Conservation (phyloP, 441 rosid species). For the Adansonia rubrostipa region DNA sequence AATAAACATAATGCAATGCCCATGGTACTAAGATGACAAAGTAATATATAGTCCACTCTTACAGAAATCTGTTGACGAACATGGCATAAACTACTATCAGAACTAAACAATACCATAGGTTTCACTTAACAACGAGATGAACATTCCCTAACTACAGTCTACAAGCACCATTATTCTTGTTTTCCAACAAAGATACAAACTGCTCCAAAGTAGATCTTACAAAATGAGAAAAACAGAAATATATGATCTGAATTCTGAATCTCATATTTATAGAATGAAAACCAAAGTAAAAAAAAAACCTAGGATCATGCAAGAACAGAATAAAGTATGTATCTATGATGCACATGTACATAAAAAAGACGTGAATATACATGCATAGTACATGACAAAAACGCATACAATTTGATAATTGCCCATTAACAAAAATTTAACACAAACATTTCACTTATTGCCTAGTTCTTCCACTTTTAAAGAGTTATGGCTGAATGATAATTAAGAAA, state of each 20-base stretch:
- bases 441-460: constrained; percentile 4
- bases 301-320: not conserved
- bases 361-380: constrained; percentile 1
- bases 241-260: not conserved
- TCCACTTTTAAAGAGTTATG: not conserved
- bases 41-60: not conserved
- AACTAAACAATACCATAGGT: not conserved
- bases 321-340: not conserved
- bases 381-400: not conserved
- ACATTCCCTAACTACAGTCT: not conserved
- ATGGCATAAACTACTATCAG: not conserved
- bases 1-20: not conserved
- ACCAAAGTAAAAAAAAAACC: not conserved
- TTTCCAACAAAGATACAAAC: not conserved
- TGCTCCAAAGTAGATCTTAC: not conserved
- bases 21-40: constrained; percentile 5
- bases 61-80: not conserved
- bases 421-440: not conserved
- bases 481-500: not conserved
- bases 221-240: not conserved
- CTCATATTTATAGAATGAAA: constrained; percentile 4
- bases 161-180: constrained; percentile 3
- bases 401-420: not conserved
- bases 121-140: not conserved
- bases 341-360: not conserved